Base-by-base conservation (phyloP, 2,329 filamentous ascomycete species). In the Ceratocystis variospora region DNA sequence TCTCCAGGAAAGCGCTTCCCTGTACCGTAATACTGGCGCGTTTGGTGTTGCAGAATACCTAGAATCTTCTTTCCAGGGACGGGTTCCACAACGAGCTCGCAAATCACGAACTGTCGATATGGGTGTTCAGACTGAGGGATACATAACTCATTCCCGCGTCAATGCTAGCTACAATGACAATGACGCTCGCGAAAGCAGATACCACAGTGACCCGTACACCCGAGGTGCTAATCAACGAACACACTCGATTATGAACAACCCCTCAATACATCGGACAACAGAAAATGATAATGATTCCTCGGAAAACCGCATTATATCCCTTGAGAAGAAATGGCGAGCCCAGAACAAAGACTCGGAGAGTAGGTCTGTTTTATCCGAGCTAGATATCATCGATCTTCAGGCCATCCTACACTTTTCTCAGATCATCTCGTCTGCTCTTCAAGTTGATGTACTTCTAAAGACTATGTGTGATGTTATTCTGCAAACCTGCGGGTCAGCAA, bases 401-500 rank as follows among this genome's bases (percentile, higher is more conserved):
- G 87, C 87, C 28, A 92, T 93, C 67, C 78, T 93, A 15, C 85
- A 89, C 70, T 89, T 87, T 2, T 90, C 87, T 8, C 89, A 91
- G 72, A 83, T 92, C 55, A 86, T 93, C 55, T 92, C 88, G 3
- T 91, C 88, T 17, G 87, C 91, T 63, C 76, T 93, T 10, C 83
- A 88, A 69, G 83, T 92, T 12, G 88, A 92, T 69, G 83, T 87
- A 71, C 79, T 93, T 3, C 80, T 92, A 68, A 86, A 87, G 71
- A 91, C 88, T 53, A 90, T 93, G 84, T 89, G 87, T 70, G 85
- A 90, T 68, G 89, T 92, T 69, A 89, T 92, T 62, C 75, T 92
- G 31, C 87, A 91, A 70, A 90, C 87, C 0, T 90, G 87, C 63
- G 88, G 87, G 48, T 80, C 83, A 6, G 87, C 87, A 7, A 87